These are phyloP conservation scores for Thymus quinquecostatus DNA, from an alignment of 257 asterid species.

Conservation along the genomic window DNA sequence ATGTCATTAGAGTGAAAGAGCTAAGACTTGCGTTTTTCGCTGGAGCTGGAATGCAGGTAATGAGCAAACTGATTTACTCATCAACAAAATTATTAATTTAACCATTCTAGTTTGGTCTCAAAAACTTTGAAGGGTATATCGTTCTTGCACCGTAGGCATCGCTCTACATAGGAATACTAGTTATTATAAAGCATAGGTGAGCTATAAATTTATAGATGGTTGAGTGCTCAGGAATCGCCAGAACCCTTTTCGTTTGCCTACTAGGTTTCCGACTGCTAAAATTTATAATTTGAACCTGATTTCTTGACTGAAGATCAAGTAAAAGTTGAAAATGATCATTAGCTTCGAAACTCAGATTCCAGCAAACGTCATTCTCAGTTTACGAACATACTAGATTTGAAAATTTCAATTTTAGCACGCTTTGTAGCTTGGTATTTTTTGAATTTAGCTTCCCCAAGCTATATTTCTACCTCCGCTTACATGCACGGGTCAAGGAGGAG, in stretches of 20 bases:
- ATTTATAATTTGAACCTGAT: background rate
- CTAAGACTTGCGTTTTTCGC: conserved; percentile 87
- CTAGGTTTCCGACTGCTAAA: conserved; percentile 5
- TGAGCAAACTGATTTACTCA: background rate
- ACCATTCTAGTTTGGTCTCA: background rate
- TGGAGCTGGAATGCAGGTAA: conserved; percentile 94
- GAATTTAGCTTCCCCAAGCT: too few species aligned
- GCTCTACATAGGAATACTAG: background rate
- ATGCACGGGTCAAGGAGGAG: too few species aligned
- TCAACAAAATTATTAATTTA: conserved; percentile 2
- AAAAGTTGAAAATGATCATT: too few species aligned
- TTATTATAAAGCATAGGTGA: background rate
- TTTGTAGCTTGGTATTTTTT: too few species aligned
- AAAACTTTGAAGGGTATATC: background rate
- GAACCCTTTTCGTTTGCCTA: conserved; percentile 16
- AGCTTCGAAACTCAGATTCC: background rate
- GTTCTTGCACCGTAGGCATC: background rate
- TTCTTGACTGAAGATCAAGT: background rate
- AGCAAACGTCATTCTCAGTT: too few species aligned
- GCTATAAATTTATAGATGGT: background rate
- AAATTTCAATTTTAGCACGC: too few species aligned
- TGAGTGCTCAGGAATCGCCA: background rate
- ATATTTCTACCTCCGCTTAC: too few species aligned
- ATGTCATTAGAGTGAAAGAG: conserved; percentile 71
- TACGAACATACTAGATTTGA: too few species aligned